Percentiles rank a stretch among this genome's conserved stretches.
Conservation (phyloP, 768 basidiomycete genomes). For the Lactarius hengduanensis region DNA sequence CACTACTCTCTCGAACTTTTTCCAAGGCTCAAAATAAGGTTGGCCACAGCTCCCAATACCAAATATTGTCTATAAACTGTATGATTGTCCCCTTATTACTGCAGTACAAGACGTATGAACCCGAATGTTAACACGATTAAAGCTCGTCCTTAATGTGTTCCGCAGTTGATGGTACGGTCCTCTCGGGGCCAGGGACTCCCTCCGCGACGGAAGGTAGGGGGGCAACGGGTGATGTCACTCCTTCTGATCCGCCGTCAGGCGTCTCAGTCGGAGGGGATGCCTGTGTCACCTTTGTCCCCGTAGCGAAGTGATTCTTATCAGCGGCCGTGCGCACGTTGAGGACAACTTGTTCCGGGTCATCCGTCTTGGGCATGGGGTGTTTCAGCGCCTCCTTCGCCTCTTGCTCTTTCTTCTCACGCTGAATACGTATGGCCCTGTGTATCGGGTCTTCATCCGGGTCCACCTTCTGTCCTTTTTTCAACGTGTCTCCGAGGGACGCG, state of each 20-base stretch:
- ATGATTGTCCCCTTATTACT: constrained; percentile 1
- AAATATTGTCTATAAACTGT: constrained; percentile 20
- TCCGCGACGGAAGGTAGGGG: background rate
- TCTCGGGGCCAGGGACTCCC: background rate
- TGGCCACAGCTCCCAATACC: constrained; percentile 20
- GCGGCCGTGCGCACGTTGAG: constrained; percentile 28
- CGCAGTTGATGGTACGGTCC: background rate
- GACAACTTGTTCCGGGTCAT: constrained; percentile 31
- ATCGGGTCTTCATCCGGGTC: constrained; percentile 33
- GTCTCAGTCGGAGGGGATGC: background rate
- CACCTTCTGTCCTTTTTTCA: constrained; percentile 35
- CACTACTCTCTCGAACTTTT: constrained; percentile 7
- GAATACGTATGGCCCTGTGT: constrained; percentile 32
- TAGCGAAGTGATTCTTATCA: constrained; percentile 22
- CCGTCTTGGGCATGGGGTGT: constrained; percentile 30
- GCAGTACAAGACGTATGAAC: background rate
- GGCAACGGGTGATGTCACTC: background rate
- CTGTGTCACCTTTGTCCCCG: background rate
- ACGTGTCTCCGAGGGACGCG: constrained; percentile 43
- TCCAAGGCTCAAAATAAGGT: constrained; percentile 14
- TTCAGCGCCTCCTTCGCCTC: constrained; percentile 26
- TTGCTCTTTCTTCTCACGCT: constrained; percentile 31
- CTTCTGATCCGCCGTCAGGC: background rate
- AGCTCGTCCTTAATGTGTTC: constrained; percentile 27
- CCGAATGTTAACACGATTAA: constrained; percentile 9